A percentile compares a stretch with the other conserved stretches of the same genome.
Conservation (phyloP, 2,329 filamentous ascomycete species). For the Huntiella savannae region DNA sequence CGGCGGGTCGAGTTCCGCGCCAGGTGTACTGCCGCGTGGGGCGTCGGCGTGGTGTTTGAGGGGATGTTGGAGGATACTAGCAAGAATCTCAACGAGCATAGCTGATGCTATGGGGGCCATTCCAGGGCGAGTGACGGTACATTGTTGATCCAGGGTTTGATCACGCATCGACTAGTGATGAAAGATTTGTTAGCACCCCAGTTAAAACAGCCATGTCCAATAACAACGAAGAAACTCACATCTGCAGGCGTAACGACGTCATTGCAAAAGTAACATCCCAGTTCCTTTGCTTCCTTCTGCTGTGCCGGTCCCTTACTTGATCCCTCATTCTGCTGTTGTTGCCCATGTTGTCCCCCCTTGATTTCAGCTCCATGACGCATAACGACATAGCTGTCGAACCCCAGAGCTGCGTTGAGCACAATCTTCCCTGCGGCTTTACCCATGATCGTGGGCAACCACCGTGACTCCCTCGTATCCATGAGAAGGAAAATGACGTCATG, state of each 20-base stretch:
- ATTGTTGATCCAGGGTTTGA: constrained; percentile 91
- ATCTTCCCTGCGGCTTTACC: constrained; percentile 84
- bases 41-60: constrained; percentile 41
- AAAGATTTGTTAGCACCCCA: constrained; percentile 13
- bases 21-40: constrained; percentile 26
- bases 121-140: constrained; percentile 86
- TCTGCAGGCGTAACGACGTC: constrained; percentile 89
- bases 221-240: constrained; percentile 35
- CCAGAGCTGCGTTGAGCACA: constrained; percentile 88
- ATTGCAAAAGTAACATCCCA: constrained; percentile 97
- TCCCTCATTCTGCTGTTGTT: constrained; percentile 27
- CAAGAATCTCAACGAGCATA: constrained; percentile 72
- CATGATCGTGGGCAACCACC: constrained; percentile 94
- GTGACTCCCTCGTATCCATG: constrained; percentile 86
- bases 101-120: constrained; percentile 84
- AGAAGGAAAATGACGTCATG: constrained; percentile 93
- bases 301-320: constrained; percentile 27
- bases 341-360: constrained; percentile 11
- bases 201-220: constrained; percentile 10
- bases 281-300: constrained; percentile 31
- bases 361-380: constrained; percentile 76
- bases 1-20: constrained; percentile 34
- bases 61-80: constrained; percentile 76
- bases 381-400: constrained; percentile 91
- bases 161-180: constrained; percentile 63